phyloP scores from a whole-genome alignment of 371 early-diverging fungal genomes.

The Mortierella sp. region DNA sequence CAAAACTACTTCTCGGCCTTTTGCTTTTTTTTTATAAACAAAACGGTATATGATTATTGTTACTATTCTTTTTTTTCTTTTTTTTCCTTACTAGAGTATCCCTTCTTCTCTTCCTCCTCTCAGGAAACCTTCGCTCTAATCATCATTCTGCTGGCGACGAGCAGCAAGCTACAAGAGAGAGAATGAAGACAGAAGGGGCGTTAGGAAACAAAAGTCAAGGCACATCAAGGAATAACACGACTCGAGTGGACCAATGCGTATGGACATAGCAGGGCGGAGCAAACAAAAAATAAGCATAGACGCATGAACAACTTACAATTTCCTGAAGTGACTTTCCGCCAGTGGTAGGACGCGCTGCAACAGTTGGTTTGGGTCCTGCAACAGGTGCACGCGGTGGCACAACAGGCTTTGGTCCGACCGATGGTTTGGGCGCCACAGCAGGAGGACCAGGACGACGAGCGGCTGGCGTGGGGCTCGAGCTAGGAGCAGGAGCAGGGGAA shows the following conservation, averaged over 20 bases:
- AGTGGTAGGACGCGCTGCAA: constrained; percentile 63
- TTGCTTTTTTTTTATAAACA: background rate
- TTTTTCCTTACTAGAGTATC: background rate
- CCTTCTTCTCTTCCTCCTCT: background rate
- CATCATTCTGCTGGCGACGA: constrained; percentile 37
- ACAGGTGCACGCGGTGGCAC: constrained; percentile 45
- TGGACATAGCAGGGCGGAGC: background rate
- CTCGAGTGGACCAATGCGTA: background rate
- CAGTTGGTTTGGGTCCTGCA: constrained; percentile 61
- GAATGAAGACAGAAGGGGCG: background rate
- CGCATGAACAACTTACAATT: constrained; percentile 41
- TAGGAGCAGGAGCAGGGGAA: constrained; percentile 49
- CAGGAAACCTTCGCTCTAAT: background rate
- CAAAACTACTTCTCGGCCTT: background rate
- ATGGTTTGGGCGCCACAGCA: constrained; percentile 65
- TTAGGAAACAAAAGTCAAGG: background rate
- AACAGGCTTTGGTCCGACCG: constrained; percentile 63
- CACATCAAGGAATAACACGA: constrained; percentile 13
- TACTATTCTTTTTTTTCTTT: background rate
- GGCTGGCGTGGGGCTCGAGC: constrained; percentile 61
- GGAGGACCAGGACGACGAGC: constrained; percentile 63
- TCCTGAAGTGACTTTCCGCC: constrained; percentile 54
- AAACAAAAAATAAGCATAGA: background rate
- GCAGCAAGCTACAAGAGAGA: constrained; percentile 24
- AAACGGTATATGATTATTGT: background rate